Percentiles rank a stretch among this genome's conserved stretches.
phyloP scores from a whole-genome alignment of 768 basidiomycete species.

The Boletus eberwhitei region DNA sequence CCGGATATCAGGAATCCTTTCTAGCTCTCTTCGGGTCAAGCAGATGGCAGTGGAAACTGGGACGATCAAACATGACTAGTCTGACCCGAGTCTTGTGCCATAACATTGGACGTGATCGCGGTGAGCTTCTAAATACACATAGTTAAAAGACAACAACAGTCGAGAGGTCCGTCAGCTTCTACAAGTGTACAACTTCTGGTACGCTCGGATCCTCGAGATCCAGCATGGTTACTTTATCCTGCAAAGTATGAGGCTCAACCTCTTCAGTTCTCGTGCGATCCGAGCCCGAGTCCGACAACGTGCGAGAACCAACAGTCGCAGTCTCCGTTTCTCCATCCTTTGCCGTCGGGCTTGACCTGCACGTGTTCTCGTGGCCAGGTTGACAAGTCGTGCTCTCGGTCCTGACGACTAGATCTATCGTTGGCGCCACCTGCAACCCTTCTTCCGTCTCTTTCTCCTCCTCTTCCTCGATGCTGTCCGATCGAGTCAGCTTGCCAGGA shows the following conservation, averaged over 20 bases:
- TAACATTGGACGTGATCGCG: constrained; percentile 3
- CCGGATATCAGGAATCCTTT: neutral
- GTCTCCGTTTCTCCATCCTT: constrained; percentile 24
- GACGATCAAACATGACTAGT: neutral
- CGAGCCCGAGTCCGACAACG: constrained; percentile 28
- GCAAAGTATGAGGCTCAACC: constrained; percentile 23
- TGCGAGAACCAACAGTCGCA: constrained; percentile 21
- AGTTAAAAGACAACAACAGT: constrained; percentile 15
- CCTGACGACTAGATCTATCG: neutral
- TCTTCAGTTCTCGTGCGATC: constrained; percentile 27
- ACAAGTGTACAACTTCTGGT: constrained; percentile 15
- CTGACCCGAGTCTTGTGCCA: neutral
- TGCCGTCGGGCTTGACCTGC: neutral
- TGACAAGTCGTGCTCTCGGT: neutral
- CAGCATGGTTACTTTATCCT: constrained; percentile 24
- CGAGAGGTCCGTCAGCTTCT: neutral
- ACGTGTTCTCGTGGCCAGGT: constrained; percentile 2
- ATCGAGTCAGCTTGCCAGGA: constrained; percentile 25
- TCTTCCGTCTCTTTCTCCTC: constrained; percentile 21
- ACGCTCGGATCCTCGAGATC: constrained; percentile 26
- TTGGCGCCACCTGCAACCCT: constrained; percentile 1
- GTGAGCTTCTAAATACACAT: constrained; percentile 24
- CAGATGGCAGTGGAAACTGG: too few species aligned
- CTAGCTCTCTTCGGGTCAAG: neutral
- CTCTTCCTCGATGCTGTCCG: constrained; percentile 33